A percentile compares a stretch with the other conserved stretches of the same genome.
Conservation (phyloP, 2,329 filamentous ascomycete genomes). For the Pseudogymnoascus sp. region DNA sequence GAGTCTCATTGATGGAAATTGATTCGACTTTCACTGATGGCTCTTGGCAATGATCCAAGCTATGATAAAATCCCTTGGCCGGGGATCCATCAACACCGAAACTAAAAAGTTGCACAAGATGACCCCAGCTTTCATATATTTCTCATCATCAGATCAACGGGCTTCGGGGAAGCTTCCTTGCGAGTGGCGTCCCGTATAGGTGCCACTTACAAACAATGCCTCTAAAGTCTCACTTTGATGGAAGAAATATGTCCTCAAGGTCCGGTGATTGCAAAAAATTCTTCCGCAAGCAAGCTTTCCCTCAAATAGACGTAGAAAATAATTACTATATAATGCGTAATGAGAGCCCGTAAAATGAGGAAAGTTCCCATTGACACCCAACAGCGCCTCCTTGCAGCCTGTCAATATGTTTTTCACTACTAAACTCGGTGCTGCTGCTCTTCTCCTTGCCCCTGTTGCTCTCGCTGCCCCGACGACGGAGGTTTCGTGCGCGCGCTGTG, state of each 20-base stretch:
- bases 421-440: background rate
- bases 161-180: background rate
- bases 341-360: background rate
- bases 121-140: background rate
- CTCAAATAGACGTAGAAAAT: background rate
- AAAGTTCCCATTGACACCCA: background rate
- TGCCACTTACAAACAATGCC: background rate
- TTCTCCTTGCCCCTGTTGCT: background rate
- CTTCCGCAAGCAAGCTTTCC: background rate
- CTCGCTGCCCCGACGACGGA: background rate
- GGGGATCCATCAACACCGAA: background rate
- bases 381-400: background rate
- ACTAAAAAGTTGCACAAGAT: background rate
- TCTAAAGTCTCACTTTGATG: background rate
- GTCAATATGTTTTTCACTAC: background rate
- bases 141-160: background rate
- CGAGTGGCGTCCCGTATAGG: background rate
- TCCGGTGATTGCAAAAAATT: background rate
- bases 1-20: background rate
- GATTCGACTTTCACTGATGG: background rate
- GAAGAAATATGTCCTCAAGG: background rate
- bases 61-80: background rate
- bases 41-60: background rate
- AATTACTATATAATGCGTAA: background rate
- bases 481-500: conserved; percentile 8